phyloP scores from a whole-genome alignment of 2,329 filamentous ascomycete genomes.

The Aspergillus sp. region DNA sequence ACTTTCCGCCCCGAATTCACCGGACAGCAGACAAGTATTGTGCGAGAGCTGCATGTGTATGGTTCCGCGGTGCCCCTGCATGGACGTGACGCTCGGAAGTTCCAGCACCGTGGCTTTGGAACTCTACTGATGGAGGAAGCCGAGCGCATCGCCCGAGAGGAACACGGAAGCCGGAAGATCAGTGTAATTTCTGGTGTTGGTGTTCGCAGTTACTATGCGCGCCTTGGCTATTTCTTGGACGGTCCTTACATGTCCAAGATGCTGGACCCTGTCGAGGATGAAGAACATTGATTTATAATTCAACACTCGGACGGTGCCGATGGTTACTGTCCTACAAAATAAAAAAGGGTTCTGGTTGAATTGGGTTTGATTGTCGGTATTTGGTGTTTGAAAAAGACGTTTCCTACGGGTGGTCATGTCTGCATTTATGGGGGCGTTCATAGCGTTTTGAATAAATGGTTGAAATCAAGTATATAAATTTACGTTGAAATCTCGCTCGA shows the following conservation, averaged over 20 bases:
- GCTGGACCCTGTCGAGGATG: constrained; percentile 38
- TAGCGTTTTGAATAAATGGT: neutral
- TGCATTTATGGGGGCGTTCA: constrained; percentile 4
- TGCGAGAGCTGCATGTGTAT: constrained; percentile 93
- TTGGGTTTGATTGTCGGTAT: neutral
- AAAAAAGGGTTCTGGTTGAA: neutral
- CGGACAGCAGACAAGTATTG: constrained; percentile 82
- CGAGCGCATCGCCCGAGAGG: constrained; percentile 87
- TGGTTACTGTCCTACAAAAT: neutral
- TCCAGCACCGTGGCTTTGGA: constrained; percentile 96
- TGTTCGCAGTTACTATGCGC: constrained; percentile 89
- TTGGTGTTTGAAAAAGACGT: neutral
- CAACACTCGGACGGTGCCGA: neutral
- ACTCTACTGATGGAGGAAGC: constrained; percentile 97
- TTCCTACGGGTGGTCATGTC: neutral
- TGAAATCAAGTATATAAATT: neutral
- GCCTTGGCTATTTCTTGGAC: constrained; percentile 89
- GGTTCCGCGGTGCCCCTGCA: constrained; percentile 97
- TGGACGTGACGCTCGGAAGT: constrained; percentile 89
- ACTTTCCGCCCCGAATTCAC: constrained; percentile 86
- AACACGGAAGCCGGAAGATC: constrained; percentile 91
- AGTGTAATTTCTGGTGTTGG: constrained; percentile 98
- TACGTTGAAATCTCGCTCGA: neutral
- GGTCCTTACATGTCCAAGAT: constrained; percentile 70
- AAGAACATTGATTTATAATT: constrained; percentile 19